Base-by-base conservation (phyloP, 345 rosid genomes). In the Hibiscus syriacus region DNA sequence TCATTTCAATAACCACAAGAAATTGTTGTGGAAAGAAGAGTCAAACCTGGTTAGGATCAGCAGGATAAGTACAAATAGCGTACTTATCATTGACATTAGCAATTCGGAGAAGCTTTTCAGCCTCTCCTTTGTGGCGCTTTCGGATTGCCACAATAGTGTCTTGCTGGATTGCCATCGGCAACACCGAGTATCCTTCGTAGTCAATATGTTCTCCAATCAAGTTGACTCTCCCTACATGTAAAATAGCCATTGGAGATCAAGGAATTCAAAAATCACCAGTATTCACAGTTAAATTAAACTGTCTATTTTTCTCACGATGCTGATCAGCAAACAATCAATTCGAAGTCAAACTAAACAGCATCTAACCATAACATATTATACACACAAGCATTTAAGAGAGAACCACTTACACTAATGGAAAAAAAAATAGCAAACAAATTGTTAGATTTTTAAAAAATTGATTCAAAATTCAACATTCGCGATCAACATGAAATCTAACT, bases 131-230 rank as follows among this genome's bases (percentile, higher is more conserved):
- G 4, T 79, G 83, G 10, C 46, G 73, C 74, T 85, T 94, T 20
- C 96, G 80, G 10, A 91, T 94, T 0, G 90, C 97, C 11, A 94
- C 72, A 26, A 94, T 87, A 0, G 97, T 94, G 55, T 94, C 99
- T 72, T 89, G 98, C 70, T 93, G 85, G 36, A 94, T 89, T 14
- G 99, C 99, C 99, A 91, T 94, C 1, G 99, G 99, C 62, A 94
- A 61, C 82, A 91, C 99, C 0, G 99, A 94, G 75, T 94, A 94
- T 12, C 99, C 99, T 73, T 94, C 99, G 73, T 94, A 94, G 55
- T 94, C 99, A 61, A 94, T 86, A 71, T 94, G 99, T 65, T 91
- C 99, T 65, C 99, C 99, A 2, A 94, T 94, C 89, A 94, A 77
- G 80, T 94, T 94, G 78, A 94, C 98, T 82, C 99, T 84, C 71